Evolutionary conservation across 2,329 filamentous ascomycete species (phyloP), one percentile per base, ranked within the genome.

Genomic region (Bertia moriformis): DNA sequence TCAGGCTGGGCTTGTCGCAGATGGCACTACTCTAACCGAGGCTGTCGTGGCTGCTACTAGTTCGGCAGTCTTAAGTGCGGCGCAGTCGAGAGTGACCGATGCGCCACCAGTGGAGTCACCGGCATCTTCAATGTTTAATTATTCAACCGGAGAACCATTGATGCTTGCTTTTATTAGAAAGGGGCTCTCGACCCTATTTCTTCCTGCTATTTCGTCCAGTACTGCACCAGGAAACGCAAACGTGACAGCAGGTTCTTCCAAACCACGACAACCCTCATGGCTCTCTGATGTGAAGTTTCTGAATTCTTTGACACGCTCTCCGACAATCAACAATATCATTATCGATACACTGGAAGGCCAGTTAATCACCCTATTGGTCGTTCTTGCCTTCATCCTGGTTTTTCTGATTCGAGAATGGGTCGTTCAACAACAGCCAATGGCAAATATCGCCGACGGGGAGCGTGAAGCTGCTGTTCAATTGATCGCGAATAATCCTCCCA

Each of bases 391-490:
- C 57, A 95, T 98, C 42, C 64, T 98, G n/a, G 78, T 98, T 32
- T 98, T 98, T 48, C 62, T 98, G 3, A 95, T 98, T 37, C 69
- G 93, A 37, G 91, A 98, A 61, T 98, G 94, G 71, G 91, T 98
- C 38, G 87, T 98, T 7, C 91, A 98, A 55, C 91, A 98, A 55
- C 91, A 98, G 53, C 91, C 89, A 4, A 80, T 88, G 46, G 81
- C 91, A 48, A 93, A 93, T 50, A 79, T 91, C 65, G 80, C 77
- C 1, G 79, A 71, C 5, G 73, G 71, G 3, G 71, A 78, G 51
- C 74, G 69, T 10, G 70, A 64, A 4, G 59, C 60, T n/a, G 65
- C 64, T 22, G 49, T 55, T 24, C 49, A 55, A 14, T 46, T 45
- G 14, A 51, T 17, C 39, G 41, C 38, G 17, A 40, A 38, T 14